These are phyloP conservation scores for Niebla homalea DNA, from an alignment of 495 filamentous ascomycete genomes.

Conservation along the genomic window DNA sequence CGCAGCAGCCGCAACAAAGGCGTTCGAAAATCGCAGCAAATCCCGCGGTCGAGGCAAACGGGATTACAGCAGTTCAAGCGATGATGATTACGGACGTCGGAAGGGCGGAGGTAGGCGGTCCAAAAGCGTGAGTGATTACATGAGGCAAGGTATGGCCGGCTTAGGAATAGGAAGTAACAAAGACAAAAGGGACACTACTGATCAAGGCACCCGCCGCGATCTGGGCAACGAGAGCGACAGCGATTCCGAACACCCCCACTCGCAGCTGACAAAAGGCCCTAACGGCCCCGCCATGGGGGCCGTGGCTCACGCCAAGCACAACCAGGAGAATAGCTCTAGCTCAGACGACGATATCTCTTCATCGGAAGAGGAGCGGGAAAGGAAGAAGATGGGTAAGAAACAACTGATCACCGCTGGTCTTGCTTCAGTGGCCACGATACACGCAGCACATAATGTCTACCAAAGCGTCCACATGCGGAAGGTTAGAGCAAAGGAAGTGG, in stretches of 20 bases:
- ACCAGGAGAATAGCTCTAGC: conserved; percentile 21
- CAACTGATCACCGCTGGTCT: conserved; percentile 72
- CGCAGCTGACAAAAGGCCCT: background rate
- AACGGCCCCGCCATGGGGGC: conserved; percentile 17
- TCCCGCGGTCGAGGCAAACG: conserved; percentile 38
- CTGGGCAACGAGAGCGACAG: conserved; percentile 34
- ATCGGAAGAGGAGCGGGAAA: conserved; percentile 59
- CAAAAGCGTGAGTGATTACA: conserved; percentile 45
- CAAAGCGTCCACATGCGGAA: conserved; percentile 62
- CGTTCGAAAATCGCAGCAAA: conserved; percentile 55
- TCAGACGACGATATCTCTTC: conserved; percentile 24
- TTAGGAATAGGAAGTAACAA: conserved; percentile 36
- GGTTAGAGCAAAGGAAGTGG: conserved; percentile 52
- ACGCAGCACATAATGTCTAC: conserved; percentile 72
- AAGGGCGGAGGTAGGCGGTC: conserved; percentile 33
- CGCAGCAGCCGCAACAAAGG: conserved; percentile 70
- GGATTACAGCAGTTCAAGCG: conserved; percentile 32
- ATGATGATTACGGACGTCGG: conserved; percentile 36
- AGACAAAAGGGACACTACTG: conserved; percentile 18
- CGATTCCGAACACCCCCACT: conserved; percentile 27
- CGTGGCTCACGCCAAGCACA: conserved; percentile 36
- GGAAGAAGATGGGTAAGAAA: conserved; percentile 72
- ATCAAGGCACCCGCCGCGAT: conserved; percentile 26
- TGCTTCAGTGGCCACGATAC: conserved; percentile 78
- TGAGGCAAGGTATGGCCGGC: conserved; percentile 35